These are phyloP conservation scores for Purpureocillium lavendulum DNA, from an alignment of 2,329 filamentous ascomycete species.

Conservation along the genomic window DNA sequence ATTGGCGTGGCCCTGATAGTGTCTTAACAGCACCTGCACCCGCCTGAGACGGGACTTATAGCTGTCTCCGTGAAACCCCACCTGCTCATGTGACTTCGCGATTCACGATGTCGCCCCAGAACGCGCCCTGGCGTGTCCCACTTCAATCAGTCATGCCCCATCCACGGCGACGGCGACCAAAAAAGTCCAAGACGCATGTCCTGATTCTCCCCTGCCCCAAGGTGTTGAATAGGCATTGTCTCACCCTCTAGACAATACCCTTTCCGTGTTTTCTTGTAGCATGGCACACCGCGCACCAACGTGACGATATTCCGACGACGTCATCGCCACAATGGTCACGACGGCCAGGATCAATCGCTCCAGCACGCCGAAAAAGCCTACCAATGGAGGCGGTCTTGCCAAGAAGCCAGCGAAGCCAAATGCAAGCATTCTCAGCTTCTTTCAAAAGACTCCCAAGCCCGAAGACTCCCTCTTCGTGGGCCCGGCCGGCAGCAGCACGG, in stretches of 20 bases:
- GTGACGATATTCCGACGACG: not conserved
- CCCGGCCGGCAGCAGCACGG: slow-evolving; percentile 10
- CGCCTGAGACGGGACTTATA: not conserved
- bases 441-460: slow-evolving; percentile 57
- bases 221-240: too few species aligned
- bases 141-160: too few species aligned
- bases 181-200: too few species aligned
- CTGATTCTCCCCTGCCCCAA: too few species aligned
- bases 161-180: too few species aligned
- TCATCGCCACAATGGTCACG: slow-evolving; percentile 21
- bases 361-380: slow-evolving; percentile 22
- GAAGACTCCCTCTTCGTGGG: slow-evolving; percentile 50
- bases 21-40: not conserved
- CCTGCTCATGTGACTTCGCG: slow-evolving; percentile 22
- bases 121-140: slow-evolving; percentile 6
- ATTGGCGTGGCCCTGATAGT: too few species aligned
- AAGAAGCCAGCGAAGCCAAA: slow-evolving; percentile 40
- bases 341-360: slow-evolving; percentile 23
- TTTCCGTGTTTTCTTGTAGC: not conserved
- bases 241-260: not conserved
- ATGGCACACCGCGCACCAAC: not conserved
- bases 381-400: slow-evolving; percentile 11
- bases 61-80: not conserved
- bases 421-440: slow-evolving; percentile 64
- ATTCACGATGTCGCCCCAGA: slow-evolving; percentile 9